Evolutionary conservation across 768 basidiomycete genomes (phyloP), one percentile per base, ranked within the genome.

Genomic region (Lentinula lateritia): DNA sequence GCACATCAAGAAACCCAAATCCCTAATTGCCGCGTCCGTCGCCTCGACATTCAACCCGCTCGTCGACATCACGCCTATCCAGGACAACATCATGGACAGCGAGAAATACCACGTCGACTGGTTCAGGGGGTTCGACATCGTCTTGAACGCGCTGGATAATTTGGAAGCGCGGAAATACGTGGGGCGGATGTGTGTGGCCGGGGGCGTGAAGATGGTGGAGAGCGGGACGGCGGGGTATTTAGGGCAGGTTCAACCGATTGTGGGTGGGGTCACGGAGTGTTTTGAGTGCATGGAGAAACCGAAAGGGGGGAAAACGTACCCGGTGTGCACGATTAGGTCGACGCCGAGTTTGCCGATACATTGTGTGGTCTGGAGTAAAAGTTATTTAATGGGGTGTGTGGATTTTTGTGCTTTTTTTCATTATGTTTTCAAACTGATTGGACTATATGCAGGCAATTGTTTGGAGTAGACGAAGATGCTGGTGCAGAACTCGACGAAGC

Each of bases 351-450:
- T 96, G 65, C 94, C 97, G 0, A 97, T 98, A 55, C 97, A 99
- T 68, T 99, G 96, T 69, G 98, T 99, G 53, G 95, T 98, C 2
- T 99, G 97, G 97, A 94, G 93, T 35, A 99, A 98, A 73, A 95
- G 87, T 61, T 98, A 98, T 76, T 86, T 99, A 12, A 83, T 98
- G 68, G 88, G 90, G 95, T 93, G 66, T 70, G 90, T 75, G 10
- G 5, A 1, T 53, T 16, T 52, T 0, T 28, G 28, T 3, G 2
- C 23, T 23, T 23, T 28, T 28, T 28, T 28, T 28, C 45, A 42
- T 55, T 56, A 12, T 41, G 10, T 2, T 23, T 41, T 46, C 0
- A 41, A 16, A 45, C n/a, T 20, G 9, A 58, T 53, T 38, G 6
- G 38, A 50, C 9, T 50, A 3, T 50, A 5, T 18, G 8, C 65